Evolutionary conservation across 345 rosid species (phyloP).

Genomic region (Rhodomyrtus tomentosa): DNA sequence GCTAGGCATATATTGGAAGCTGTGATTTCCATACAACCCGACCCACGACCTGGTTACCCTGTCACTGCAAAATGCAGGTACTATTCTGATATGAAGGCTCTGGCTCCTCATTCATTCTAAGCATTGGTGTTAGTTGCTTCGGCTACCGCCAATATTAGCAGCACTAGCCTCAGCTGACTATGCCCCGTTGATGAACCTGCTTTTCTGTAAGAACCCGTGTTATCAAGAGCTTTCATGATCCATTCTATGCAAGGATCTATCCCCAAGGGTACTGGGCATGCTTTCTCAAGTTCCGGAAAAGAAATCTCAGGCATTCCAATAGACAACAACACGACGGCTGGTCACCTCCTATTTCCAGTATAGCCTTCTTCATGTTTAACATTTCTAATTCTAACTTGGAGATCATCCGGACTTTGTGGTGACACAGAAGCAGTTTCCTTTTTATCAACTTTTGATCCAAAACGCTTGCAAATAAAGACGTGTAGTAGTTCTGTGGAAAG

Average conservation of each 20-base stretch:
- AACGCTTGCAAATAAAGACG: background rate
- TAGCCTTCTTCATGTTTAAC: background rate
- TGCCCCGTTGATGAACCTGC: background rate
- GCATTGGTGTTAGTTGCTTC: background rate
- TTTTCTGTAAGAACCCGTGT: background rate
- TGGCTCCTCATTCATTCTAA: background rate
- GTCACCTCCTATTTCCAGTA: background rate
- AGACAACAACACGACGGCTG: background rate
- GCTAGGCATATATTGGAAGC: slow-evolving; percentile 65
- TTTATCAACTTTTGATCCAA: background rate
- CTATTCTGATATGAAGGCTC: background rate
- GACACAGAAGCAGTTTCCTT: background rate
- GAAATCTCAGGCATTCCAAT: background rate
- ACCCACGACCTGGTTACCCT: background rate
- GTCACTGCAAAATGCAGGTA: background rate
- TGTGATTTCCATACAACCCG: slow-evolving; percentile 5
- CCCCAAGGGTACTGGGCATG: background rate
- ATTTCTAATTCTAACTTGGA: background rate
- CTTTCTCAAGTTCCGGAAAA: background rate
- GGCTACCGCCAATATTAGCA: background rate
- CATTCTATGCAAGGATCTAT: background rate
- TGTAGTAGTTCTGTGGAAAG: background rate
- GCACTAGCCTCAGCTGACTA: background rate
- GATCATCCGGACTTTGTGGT: background rate
- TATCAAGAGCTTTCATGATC: background rate